phyloP scores from a whole-genome alignment of 2,329 filamentous ascomycete species.

The Peltaster fructicola region DNA sequence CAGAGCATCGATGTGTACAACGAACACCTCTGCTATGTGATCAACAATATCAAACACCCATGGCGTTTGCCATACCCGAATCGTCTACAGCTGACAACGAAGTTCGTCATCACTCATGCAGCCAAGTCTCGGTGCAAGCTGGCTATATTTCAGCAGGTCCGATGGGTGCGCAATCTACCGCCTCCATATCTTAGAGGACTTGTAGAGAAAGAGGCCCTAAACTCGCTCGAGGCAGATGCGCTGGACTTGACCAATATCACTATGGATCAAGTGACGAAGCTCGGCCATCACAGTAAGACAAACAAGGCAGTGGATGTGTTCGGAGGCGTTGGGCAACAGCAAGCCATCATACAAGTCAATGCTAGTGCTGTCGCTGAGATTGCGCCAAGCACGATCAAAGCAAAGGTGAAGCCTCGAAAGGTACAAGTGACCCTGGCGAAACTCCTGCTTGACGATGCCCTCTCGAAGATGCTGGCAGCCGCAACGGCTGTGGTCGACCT shows the following conservation, averaged over 20 bases:
- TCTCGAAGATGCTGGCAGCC: constrained; percentile 10
- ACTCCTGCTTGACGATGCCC: constrained; percentile 15
- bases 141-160: constrained; percentile 70
- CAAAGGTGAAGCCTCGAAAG: constrained; percentile 5
- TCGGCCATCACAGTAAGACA: constrained; percentile 57
- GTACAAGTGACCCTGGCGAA: constrained; percentile 10
- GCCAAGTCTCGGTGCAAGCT: constrained; percentile 87
- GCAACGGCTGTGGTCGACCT: constrained; percentile 24
- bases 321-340: constrained; percentile 54
- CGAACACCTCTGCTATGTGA: constrained; percentile 45
- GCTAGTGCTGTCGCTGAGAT: constrained; percentile 2
- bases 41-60: constrained; percentile 44
- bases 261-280: constrained; percentile 57
- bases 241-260: constrained; percentile 59
- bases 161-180: constrained; percentile 70
- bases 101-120: constrained; percentile 84
- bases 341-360: constrained; percentile 35
- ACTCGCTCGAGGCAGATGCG: constrained; percentile 55
- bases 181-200: constrained; percentile 31
- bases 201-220: constrained; percentile 49
- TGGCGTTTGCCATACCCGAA: constrained; percentile 77
- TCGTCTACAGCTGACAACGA: constrained; percentile 67
- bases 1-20: constrained; percentile 60
- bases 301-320: constrained; percentile 67
- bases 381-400: constrained; percentile 5